Base-by-base conservation (phyloP, 805 yeast genomes). In the Candida lessepsii region DNA sequence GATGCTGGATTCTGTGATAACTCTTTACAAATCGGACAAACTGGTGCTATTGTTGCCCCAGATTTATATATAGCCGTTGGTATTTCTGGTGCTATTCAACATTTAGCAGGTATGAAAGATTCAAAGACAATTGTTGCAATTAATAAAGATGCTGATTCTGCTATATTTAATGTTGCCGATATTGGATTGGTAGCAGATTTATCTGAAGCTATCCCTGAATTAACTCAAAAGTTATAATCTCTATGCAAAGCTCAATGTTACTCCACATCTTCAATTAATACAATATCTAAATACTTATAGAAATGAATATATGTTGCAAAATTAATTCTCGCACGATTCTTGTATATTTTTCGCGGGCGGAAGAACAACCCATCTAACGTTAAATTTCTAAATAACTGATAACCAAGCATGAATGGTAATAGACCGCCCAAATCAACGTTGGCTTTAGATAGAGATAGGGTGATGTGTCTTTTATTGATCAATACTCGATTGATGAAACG, bases 41-140 rank as follows among this genome's bases (percentile, higher is more conserved):
- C 99, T 8, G 99, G 99, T 53, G 93, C 93, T 63, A 90, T 90
- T 40, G 95, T 93, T 24, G 98, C 98, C 6, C 99, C 99, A 29
- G 96, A 90, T 29, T 74, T 90, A 47, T 93, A 93, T 61, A 65
- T 93, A 33, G 98, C 97, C 2, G 81, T 90, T 29, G 99, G 99
- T 48, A 79, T 93, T 42, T 85, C 96, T 15, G 99, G 99, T 47
- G 99, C 99, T 23, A 91, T 91, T 56, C 99, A 91, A 69, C 99
- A 91, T 67, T 71, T 93, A 56, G 99, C 99, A 1, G 99, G 99
- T 49, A 91, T 91, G 97, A 91, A 90, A 66, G 97, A 91, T 60
- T 78, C 96, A 30, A 91, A 89, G 69, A 80, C 82, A 25, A 88
- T 91, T 61, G 97, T 89, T 23, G 96, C 96, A 28, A 86, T 91